phyloP scores from a whole-genome alignment of 306 rosid genomes.

The Cucumis sativus region DNA sequence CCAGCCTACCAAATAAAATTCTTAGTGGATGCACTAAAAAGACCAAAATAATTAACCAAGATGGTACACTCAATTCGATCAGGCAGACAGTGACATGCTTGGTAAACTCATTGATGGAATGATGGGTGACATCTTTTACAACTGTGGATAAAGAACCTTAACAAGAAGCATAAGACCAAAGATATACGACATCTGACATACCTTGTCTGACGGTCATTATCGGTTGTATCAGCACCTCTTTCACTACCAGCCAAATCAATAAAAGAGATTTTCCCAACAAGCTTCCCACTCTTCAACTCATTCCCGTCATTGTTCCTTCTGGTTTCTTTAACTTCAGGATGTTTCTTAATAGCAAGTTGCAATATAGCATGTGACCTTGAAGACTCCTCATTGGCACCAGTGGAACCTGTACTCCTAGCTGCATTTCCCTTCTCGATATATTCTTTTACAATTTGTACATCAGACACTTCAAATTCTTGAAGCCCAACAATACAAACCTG shows the following conservation, averaged over 20 bases:
- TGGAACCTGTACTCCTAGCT: slow-evolving; percentile 94
- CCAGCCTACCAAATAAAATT: not conserved
- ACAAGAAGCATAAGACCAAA: not conserved
- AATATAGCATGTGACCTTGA: slow-evolving; percentile 98
- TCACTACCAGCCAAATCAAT: slow-evolving; percentile 99
- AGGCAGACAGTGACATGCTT: not conserved
- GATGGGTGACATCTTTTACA: not conserved
- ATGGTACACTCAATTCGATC: not conserved
- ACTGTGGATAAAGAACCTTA: not conserved
- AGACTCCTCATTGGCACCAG: slow-evolving; percentile 99
- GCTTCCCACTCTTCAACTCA: slow-evolving; percentile 71
- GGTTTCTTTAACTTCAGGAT: slow-evolving; percentile 60
- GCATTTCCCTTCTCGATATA: slow-evolving; percentile 90
- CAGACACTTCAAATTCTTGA: slow-evolving; percentile 99
- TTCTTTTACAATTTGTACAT: slow-evolving; percentile 85
- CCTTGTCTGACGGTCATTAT: slow-evolving; percentile 98
- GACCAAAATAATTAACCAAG: not conserved
- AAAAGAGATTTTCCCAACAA: slow-evolving; percentile 93
- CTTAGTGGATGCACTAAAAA: too few species aligned
- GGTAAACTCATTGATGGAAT: not conserved
- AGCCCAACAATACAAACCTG: slow-evolving; percentile 99
- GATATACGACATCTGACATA: slow-evolving; percentile 5
- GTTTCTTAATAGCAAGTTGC: slow-evolving; percentile 81
- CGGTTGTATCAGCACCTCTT: slow-evolving; percentile 99
- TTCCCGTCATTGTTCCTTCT: slow-evolving; percentile 70